phyloP scores from a whole-genome alignment of 257 asterid genomes.

The Anisodus tanguticus region DNA sequence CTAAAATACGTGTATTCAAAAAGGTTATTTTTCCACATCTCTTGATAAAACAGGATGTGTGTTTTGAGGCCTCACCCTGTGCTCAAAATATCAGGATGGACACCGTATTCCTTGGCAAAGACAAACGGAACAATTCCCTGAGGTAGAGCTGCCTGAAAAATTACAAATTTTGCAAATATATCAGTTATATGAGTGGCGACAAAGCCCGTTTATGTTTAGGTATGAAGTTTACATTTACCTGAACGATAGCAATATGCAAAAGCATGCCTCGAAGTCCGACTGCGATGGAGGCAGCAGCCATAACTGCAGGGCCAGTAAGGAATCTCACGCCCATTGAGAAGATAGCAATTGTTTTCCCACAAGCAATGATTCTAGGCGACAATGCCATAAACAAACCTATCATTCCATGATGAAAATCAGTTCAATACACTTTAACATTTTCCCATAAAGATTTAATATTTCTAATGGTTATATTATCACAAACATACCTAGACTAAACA shows the following conservation, averaged over 20 bases:
- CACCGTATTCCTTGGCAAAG: slow-evolving; percentile 55
- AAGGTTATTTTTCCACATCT: not conserved
- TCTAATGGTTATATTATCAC: not conserved
- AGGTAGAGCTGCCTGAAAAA: slow-evolving; percentile 53
- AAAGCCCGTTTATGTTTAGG: not conserved
- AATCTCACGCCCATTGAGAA: slow-evolving; percentile 54
- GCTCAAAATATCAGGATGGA: slow-evolving; percentile 58
- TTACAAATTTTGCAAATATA: not conserved
- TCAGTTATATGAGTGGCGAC: not conserved
- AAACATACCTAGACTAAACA: slow-evolving; percentile 57
- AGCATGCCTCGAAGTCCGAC: slow-evolving; percentile 49
- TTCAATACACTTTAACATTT: not conserved
- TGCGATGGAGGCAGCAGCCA: slow-evolving; percentile 56
- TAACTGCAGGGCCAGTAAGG: slow-evolving; percentile 55
- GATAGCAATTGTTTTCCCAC: slow-evolving; percentile 52
- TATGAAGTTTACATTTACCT: slow-evolving; percentile 30
- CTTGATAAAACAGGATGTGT: not conserved
- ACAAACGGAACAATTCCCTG: slow-evolving; percentile 59
- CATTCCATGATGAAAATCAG: not conserved
- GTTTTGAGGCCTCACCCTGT: slow-evolving; percentile 45
- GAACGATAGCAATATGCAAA: slow-evolving; percentile 51
- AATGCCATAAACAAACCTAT: slow-evolving; percentile 59
- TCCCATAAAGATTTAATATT: too few species aligned
- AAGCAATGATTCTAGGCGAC: slow-evolving; percentile 54
- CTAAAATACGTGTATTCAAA: not conserved